phyloP scores from a whole-genome alignment of 1,139 yeast species.

The Barnettozyma hawaiiensis region DNA sequence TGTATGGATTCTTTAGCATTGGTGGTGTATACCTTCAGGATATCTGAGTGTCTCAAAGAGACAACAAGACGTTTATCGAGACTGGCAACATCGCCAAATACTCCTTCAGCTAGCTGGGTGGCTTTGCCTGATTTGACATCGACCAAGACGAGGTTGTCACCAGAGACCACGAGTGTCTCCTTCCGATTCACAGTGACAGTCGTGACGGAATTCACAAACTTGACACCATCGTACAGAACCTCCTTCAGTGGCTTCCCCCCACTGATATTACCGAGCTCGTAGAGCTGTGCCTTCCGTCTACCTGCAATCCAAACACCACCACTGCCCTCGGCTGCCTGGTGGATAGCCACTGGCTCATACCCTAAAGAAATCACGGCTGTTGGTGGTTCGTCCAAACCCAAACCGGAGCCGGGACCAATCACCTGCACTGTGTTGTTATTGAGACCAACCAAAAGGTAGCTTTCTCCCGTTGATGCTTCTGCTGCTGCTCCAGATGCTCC shows the following conservation, averaged over 20 bases:
- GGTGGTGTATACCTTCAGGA: neutral
- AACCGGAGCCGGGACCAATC: neutral
- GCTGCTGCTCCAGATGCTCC: neutral
- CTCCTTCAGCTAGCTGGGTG: neutral
- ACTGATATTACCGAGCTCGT: neutral
- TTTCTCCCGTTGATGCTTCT: neutral
- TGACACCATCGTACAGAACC: neutral
- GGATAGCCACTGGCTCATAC: neutral
- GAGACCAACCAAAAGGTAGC: neutral
- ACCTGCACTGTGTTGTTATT: constrained; percentile 1
- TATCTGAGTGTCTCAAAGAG: neutral
- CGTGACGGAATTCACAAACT: neutral
- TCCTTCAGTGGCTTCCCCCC: neutral
- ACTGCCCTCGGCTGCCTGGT: neutral
- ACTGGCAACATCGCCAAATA: neutral
- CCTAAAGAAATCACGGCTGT: neutral
- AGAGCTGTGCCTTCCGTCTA: neutral
- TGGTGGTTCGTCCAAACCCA: constrained; percentile 1
- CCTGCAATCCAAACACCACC: constrained; percentile 3
- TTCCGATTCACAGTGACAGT: neutral
- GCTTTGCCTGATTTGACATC: neutral
- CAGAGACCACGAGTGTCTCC: neutral
- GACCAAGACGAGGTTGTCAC: neutral
- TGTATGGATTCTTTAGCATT: neutral
- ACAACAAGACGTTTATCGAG: neutral